These are phyloP conservation scores for Candida freyschussii DNA, from an alignment of 1,139 yeast genomes.

Conservation along the genomic window DNA sequence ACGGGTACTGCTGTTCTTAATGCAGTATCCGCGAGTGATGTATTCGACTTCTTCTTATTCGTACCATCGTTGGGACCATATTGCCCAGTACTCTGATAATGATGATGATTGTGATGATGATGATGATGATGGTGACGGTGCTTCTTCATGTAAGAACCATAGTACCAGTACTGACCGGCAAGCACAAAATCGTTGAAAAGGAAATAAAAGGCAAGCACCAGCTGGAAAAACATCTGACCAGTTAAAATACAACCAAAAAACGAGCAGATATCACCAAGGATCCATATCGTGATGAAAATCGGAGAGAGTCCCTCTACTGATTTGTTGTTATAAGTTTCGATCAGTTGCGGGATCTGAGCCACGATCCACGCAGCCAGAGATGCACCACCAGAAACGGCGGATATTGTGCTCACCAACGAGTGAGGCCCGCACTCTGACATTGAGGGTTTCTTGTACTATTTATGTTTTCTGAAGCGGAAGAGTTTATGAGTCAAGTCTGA, in stretches of 20 bases:
- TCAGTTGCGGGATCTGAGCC: conserved; percentile 85
- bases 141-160: conserved; percentile 39
- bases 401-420: conserved; percentile 20
- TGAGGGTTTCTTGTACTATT: no score
- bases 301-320: conserved; percentile 86
- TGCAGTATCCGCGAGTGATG: conserved; percentile 9
- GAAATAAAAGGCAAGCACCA: conserved; percentile 70
- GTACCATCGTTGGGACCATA: conserved; percentile 4
- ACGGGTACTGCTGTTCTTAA: conserved; percentile 22
- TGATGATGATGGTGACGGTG: conserved; percentile 33
- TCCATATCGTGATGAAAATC: conserved; percentile 73
- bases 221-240: conserved; percentile 71
- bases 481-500: no score
- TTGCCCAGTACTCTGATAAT: conserved; percentile 4
- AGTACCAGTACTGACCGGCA: conserved; percentile 75
- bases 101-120: conserved; percentile 23
- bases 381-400: conserved; percentile 40
- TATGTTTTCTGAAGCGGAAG: no score
- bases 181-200: conserved; percentile 66
- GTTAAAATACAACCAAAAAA: conserved; percentile 77
- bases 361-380: conserved; percentile 70
- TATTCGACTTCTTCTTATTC: conserved; percentile 2
- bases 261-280: conserved; percentile 78
- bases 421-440: conserved; percentile 17
- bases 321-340: conserved; percentile 66